Evolutionary conservation across 495 filamentous ascomycete genomes (phyloP).

Genomic region (Niebla homalea): DNA sequence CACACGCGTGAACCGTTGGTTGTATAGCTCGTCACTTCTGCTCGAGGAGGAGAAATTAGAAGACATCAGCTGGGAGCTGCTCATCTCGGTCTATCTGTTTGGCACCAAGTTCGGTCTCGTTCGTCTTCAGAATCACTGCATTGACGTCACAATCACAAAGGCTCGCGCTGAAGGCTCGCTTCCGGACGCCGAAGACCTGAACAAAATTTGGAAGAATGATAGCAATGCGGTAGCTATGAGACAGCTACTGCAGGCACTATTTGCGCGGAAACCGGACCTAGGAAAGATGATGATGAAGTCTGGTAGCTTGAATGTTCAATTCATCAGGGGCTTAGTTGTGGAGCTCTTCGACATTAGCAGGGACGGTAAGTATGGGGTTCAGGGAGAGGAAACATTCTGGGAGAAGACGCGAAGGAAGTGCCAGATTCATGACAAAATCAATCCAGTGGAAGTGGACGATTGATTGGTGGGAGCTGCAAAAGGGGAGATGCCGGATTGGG

Average conservation of each 20-base stretch:
- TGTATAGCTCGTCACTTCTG: background rate
- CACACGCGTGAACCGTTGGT: constrained; percentile 1
- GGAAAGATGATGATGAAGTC: background rate
- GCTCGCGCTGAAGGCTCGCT: background rate
- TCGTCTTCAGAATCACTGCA: background rate
- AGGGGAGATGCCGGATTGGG: background rate
- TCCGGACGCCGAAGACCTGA: background rate
- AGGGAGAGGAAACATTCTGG: background rate
- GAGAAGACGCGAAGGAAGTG: background rate
- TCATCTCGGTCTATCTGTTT: constrained; percentile 5
- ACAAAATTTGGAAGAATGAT: background rate
- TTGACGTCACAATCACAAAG: constrained; percentile 1
- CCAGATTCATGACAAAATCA: background rate
- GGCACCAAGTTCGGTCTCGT: background rate
- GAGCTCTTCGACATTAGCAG: background rate
- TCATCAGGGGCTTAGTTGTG: constrained; percentile 1
- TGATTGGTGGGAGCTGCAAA: background rate
- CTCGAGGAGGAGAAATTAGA: background rate
- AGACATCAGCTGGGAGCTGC: background rate
- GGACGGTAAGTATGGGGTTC: background rate
- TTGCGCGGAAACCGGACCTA: background rate
- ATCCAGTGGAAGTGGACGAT: background rate
- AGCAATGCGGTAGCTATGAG: background rate
- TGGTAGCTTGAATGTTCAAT: background rate
- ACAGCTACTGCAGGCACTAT: background rate